phyloP scores from a whole-genome alignment of 2,329 filamentous ascomycete genomes.

The Metarhizium humberi region DNA sequence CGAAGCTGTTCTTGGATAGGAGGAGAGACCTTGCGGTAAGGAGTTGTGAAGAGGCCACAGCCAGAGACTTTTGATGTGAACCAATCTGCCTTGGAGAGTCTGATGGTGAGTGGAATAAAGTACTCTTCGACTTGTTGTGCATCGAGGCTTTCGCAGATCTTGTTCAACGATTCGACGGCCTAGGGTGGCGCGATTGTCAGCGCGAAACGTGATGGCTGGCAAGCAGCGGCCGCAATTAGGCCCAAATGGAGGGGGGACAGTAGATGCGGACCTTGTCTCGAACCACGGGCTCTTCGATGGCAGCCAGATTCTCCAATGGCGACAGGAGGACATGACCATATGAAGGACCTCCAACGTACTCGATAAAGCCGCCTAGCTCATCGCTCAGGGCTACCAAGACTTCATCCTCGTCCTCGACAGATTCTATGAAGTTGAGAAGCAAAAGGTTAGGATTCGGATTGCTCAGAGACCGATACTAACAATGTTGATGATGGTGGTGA shows the following conservation, averaged over 20 bases:
- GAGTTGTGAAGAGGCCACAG: slow-evolving; percentile 86
- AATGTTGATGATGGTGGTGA: not conserved
- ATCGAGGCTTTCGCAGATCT: slow-evolving; percentile 91
- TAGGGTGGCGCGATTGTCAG: slow-evolving; percentile 26
- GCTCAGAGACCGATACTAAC: not conserved
- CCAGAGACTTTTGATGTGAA: slow-evolving; percentile 99
- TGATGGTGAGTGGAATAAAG: slow-evolving; percentile 91
- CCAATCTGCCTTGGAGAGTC: slow-evolving; percentile 98
- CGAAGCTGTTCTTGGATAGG: slow-evolving; percentile 85
- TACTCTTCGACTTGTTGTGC: slow-evolving; percentile 90
- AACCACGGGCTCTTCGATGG: slow-evolving; percentile 96
- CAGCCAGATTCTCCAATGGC: slow-evolving; percentile 92
- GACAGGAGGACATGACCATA: slow-evolving; percentile 94
- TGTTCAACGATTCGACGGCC: slow-evolving; percentile 98
- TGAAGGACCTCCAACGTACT: slow-evolving; percentile 92
- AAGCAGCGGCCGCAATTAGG: not conserved
- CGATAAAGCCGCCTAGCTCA: slow-evolving; percentile 91
- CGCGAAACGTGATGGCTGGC: not conserved
- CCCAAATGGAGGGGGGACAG: not conserved
- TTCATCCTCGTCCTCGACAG: slow-evolving; percentile 97
- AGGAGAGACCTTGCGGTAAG: slow-evolving; percentile 84
- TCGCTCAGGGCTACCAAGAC: slow-evolving; percentile 95
- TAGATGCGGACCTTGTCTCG: slow-evolving; percentile 74
- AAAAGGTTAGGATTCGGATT: not conserved
- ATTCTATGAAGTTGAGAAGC: slow-evolving; percentile 53